phyloP scores from a whole-genome alignment of 192 early-diverging fungal genomes.

The Geosiphon pyriformis region DNA sequence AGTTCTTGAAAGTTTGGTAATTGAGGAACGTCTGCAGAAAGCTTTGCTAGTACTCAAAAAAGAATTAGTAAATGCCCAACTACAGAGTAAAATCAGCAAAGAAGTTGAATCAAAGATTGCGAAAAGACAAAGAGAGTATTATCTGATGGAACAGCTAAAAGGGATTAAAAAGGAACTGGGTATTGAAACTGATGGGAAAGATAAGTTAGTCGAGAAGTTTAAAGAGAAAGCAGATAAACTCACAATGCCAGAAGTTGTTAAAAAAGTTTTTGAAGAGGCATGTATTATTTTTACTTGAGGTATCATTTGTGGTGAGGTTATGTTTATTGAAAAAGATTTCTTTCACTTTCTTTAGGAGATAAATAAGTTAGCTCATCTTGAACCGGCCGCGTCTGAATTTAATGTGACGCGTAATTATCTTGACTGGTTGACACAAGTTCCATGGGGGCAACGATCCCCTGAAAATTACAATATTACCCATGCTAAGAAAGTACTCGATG shows the following conservation, averaged over 20 bases:
- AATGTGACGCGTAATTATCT: slow-evolving; percentile 98
- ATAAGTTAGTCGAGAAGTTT: slow-evolving; percentile 93
- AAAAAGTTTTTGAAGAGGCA: slow-evolving; percentile 94
- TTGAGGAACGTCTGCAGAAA: slow-evolving; percentile 90
- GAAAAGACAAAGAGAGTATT: slow-evolving; percentile 96
- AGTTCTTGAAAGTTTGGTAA: slow-evolving; percentile 80
- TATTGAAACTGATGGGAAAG: slow-evolving; percentile 96
- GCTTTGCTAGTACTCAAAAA: slow-evolving; percentile 92
- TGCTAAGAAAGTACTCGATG: slow-evolving; percentile 85
- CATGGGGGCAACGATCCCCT: slow-evolving; percentile 85
- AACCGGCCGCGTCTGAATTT: slow-evolving; percentile 94
- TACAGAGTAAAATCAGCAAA: slow-evolving; percentile 96
- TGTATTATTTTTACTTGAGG: not conserved
- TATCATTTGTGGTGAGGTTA: not conserved
- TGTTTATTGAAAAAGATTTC: not conserved
- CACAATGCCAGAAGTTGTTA: slow-evolving; percentile 83
- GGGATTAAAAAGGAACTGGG: slow-evolving; percentile 99
- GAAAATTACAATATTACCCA: slow-evolving; percentile 93
- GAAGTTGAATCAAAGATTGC: slow-evolving; percentile 98
- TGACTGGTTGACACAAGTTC: slow-evolving; percentile 97
- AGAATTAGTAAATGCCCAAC: slow-evolving; percentile 93
- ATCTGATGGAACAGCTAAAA: slow-evolving; percentile 98
- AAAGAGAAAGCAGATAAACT: slow-evolving; percentile 79
- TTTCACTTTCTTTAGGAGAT: slow-evolving; percentile 59
- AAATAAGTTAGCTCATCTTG: slow-evolving; percentile 85